Evolutionary conservation across 2,329 filamentous ascomycete genomes (phyloP), one percentile per base, ranked within the genome.

Genomic region (Cyanodermella asteris): DNA sequence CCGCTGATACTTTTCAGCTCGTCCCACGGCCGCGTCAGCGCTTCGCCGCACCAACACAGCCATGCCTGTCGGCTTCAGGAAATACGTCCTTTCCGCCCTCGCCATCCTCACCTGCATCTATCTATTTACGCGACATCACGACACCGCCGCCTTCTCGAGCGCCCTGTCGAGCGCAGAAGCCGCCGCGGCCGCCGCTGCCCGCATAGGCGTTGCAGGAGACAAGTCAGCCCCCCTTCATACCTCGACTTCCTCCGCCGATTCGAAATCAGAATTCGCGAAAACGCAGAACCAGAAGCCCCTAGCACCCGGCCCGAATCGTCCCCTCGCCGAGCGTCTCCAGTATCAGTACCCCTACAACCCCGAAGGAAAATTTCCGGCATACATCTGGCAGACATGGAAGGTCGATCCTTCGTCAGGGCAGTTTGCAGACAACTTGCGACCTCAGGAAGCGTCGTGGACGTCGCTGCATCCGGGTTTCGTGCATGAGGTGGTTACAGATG

Each of bases 361-460:
- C 33, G 69, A 81, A 42, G 51, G 60, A 38, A 91, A 84, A 47
- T 94, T 94, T 47, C 87, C 87, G 3, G 82, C 81, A 28, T 94
- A 91, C 56, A 90, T 97, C 43, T 97, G 87, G 87, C 87, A 97
- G 59, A 97, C 87, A 9, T 97, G 87, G 87, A 93, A 90, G 49
- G 72, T 68, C 41, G 76, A 69, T 1, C 82, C 84, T 0, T 64
- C 71, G 2, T 74, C 78, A 13, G 59, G 66, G 25, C 61, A 76
- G 32, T 97, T 97, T 44, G 51, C 50, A 7, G 66, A 72, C 33
- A 53, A 58, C 12, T 82, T 91, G 43, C 71, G 82, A 32, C 68
- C 75, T 23, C 63, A 80, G 31, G 87, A 94, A 52, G 76, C 78
- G 9, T 81, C 75, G 32, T 97, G 87, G 87, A 73, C 77, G 6